phyloP scores from a whole-genome alignment of 2,329 filamentous ascomycete species.

The Hysterium pulicare region DNA sequence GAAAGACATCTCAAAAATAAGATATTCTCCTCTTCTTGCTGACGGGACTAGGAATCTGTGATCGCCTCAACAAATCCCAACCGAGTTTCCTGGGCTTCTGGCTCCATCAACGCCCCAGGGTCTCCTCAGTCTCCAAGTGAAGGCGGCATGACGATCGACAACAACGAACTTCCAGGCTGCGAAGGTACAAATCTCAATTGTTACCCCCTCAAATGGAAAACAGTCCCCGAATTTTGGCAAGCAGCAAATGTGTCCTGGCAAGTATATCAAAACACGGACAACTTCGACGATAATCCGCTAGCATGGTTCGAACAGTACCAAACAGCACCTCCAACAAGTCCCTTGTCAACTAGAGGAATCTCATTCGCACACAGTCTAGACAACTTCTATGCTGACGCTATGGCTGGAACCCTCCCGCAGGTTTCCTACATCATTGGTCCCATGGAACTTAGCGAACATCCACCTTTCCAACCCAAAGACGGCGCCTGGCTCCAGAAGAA shows the following conservation, averaged over 20 bases:
- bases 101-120: slow-evolving; percentile 52
- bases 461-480: slow-evolving; percentile 52
- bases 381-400: slow-evolving; percentile 50
- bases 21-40: neutral
- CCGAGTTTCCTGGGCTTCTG: slow-evolving; percentile 50
- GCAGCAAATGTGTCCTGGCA: slow-evolving; percentile 50
- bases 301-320: slow-evolving; percentile 55
- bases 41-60: slow-evolving; percentile 42
- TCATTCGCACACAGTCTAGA: slow-evolving; percentile 45
- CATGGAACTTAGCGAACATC: slow-evolving; percentile 52
- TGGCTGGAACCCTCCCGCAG: slow-evolving; percentile 50
- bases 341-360: slow-evolving; percentile 47
- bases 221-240: slow-evolving; percentile 49
- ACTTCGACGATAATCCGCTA: slow-evolving; percentile 50
- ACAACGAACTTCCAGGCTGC: slow-evolving; percentile 46
- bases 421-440: slow-evolving; percentile 52
- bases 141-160: slow-evolving; percentile 50
- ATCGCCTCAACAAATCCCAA: slow-evolving; percentile 55
- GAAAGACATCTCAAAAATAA: neutral
- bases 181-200: slow-evolving; percentile 47
- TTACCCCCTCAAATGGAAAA: slow-evolving; percentile 55
- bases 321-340: slow-evolving; percentile 39
- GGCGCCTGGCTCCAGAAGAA: slow-evolving; percentile 55
- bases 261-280: slow-evolving; percentile 21
- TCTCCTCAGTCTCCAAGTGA: slow-evolving; percentile 41